phyloP scores from a whole-genome alignment of 2,329 filamentous ascomycete species.

The Arthrobotrys sinensis region DNA sequence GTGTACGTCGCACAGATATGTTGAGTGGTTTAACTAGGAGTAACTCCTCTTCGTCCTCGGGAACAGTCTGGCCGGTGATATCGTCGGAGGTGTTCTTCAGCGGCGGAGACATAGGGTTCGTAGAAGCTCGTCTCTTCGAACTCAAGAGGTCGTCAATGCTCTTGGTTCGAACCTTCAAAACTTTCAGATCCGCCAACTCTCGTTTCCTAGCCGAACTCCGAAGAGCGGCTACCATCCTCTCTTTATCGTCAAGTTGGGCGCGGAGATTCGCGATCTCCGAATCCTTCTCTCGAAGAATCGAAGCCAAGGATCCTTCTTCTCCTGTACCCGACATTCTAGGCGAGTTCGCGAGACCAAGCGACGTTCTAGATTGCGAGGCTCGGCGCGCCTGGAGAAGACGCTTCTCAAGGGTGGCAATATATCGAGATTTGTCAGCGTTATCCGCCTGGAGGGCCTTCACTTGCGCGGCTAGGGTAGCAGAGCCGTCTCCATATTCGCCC shows the following conservation, averaged over 20 bases:
- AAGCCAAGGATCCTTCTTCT: constrained; percentile 82
- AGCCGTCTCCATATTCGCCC: constrained; percentile 89
- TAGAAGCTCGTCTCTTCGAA: constrained; percentile 64
- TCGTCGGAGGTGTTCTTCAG: constrained; percentile 44
- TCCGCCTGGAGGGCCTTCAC: constrained; percentile 95
- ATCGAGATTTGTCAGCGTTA: constrained; percentile 94
- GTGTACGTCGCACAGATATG: constrained; percentile 54
- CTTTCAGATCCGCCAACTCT: constrained; percentile 79
- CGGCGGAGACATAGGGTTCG: constrained; percentile 43
- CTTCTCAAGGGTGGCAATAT: constrained; percentile 94
- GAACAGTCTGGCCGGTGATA: constrained; percentile 46
- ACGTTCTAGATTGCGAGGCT: constrained; percentile 89
- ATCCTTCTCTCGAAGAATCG: constrained; percentile 87
- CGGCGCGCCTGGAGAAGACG: constrained; percentile 89
- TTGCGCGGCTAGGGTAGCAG: constrained; percentile 84
- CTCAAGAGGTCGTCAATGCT: constrained; percentile 59
- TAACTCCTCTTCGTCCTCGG: constrained; percentile 55
- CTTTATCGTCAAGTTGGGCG: constrained; percentile 91
- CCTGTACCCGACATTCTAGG: constrained; percentile 73
- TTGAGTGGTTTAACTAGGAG: constrained; percentile 55
- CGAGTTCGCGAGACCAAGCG: constrained; percentile 77
- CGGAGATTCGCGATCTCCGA: constrained; percentile 92
- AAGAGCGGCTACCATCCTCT: constrained; percentile 90
- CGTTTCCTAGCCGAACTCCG: constrained; percentile 87
- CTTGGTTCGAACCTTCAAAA: constrained; percentile 64